phyloP scores from a whole-genome alignment of 768 basidiomycete species.

The Cyclocybe aegerita region DNA sequence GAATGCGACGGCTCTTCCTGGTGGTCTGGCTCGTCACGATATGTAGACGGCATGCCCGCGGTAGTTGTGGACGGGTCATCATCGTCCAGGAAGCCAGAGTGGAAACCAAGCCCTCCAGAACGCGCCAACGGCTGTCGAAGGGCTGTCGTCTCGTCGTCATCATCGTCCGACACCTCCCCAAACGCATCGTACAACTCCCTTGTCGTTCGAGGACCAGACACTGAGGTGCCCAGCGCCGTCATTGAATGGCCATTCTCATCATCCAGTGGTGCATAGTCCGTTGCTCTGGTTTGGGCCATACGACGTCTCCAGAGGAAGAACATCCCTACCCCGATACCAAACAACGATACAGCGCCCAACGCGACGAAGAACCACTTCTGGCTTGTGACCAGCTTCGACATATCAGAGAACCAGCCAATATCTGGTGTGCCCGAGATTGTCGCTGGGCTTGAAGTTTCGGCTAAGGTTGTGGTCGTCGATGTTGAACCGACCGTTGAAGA shows the following conservation, averaged over 20 bases:
- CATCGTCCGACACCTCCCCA: constrained; percentile 82
- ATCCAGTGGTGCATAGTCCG: constrained; percentile 59
- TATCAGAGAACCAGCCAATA: constrained; percentile 82
- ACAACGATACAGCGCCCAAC: constrained; percentile 73
- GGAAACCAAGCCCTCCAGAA: constrained; percentile 52
- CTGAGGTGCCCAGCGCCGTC: constrained; percentile 55
- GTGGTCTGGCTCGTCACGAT: constrained; percentile 58
- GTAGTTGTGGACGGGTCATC: constrained; percentile 48
- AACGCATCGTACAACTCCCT: constrained; percentile 97
- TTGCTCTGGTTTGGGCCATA: constrained; percentile 32
- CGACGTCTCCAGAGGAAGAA: constrained; percentile 79
- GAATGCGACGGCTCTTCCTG: constrained; percentile 12
- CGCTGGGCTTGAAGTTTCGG: constrained; percentile 22
- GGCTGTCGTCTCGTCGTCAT: constrained; percentile 70
- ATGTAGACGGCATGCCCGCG: constrained; percentile 31
- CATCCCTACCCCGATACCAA: constrained; percentile 63
- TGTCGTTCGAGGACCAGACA: constrained; percentile 51
- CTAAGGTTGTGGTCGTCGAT: constrained; percentile 16
- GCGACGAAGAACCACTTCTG: constrained; percentile 93
- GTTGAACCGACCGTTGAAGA: constrained; percentile 24
- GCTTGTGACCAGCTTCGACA: constrained; percentile 68
- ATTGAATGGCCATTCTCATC: constrained; percentile 76
- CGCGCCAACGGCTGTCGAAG: constrained; percentile 42
- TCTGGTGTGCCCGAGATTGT: constrained; percentile 63
- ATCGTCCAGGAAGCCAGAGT: constrained; percentile 83